phyloP scores from a whole-genome alignment of 305 asterid species.

The Striga hermonthica region DNA sequence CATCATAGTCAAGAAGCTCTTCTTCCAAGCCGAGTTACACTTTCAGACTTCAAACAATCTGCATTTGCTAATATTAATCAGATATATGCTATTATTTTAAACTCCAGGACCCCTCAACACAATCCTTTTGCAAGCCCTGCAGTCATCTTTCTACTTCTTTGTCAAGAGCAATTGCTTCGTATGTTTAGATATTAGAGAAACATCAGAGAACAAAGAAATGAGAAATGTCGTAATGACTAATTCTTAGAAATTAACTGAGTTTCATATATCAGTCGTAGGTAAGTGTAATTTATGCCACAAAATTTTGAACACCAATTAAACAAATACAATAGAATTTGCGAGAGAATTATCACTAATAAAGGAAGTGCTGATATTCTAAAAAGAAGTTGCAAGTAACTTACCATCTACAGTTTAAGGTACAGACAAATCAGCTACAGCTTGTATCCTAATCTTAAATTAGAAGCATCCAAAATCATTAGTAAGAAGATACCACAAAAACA shows the following conservation, averaged over 20 bases:
- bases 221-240: background rate
- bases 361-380: constrained; percentile 20
- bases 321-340: constrained; percentile 8
- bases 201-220: background rate
- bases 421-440: constrained; percentile 97
- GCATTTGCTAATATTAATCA: too few relatives aligned
- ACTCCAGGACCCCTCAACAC: too few relatives aligned
- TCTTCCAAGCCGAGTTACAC: too few relatives aligned
- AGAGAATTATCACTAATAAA: constrained; percentile 11
- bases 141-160: constrained; percentile 3
- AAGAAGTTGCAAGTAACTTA: constrained; percentile 32
- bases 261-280: background rate
- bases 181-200: constrained; percentile 1
- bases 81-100: too few relatives aligned
- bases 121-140: constrained; percentile 16
- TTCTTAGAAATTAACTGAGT: constrained; percentile 12
- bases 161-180: constrained; percentile 2
- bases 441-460: constrained; percentile 93
- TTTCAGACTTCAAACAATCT: too few relatives aligned
- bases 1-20: too few relatives aligned
- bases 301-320: constrained; percentile 17
- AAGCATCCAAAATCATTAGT: constrained; percentile 81
- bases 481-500: constrained; percentile 77
- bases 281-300: constrained; percentile 1
- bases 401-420: constrained; percentile 77